phyloP scores from a whole-genome alignment of 169 alveolate genomes.

The Perkinsus marinus region DNA sequence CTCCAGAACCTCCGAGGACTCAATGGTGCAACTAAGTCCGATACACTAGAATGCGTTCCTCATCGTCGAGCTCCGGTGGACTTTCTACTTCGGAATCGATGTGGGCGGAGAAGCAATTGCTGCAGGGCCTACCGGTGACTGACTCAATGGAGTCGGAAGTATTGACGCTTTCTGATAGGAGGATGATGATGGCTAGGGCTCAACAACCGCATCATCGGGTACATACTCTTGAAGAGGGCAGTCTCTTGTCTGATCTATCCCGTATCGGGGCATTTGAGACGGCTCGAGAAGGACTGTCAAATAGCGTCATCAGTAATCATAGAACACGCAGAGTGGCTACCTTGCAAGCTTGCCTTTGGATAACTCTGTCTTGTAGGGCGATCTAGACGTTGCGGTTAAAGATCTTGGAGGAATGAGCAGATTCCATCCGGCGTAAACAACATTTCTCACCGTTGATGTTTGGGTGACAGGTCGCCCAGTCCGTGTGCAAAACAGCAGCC shows the following conservation, averaged over 20 bases:
- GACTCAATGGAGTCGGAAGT: not conserved
- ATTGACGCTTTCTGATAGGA: not conserved
- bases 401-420: no score
- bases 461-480: not conserved
- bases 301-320: no score
- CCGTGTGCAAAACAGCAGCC: not conserved
- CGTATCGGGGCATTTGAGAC: not conserved
- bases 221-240: not conserved
- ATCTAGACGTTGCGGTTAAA: no score
- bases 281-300: no score
- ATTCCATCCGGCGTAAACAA: not conserved
- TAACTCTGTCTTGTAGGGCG: no score
- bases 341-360: no score
- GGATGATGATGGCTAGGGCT: not conserved
- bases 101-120: not conserved
- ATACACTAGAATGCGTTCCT: no score
- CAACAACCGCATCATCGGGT: not conserved
- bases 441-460: not conserved
- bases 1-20: no score
- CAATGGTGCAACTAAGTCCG: no score
- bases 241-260: not conserved
- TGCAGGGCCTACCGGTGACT: not conserved
- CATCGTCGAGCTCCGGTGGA: not conserved
- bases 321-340: no score
- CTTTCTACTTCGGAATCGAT: not conserved